Conservation (phyloP, 257 asterid species). For the Galeopsis tetrahit region DNA sequence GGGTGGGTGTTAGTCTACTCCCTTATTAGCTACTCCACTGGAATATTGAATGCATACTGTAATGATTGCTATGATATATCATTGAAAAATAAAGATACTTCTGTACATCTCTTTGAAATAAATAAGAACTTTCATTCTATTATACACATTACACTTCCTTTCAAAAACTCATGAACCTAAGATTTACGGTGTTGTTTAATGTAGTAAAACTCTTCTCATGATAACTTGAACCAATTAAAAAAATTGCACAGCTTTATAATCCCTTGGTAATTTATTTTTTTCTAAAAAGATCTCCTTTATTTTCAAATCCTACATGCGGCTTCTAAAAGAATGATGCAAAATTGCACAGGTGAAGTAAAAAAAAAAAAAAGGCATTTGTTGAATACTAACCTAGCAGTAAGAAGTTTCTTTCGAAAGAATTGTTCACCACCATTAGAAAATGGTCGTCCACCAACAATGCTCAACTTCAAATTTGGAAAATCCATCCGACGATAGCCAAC, state of each 20-base stretch:
- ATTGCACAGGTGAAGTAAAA: background rate
- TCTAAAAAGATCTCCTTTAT: background rate
- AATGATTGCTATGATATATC: slow-evolving; percentile 3
- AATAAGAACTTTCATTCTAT: background rate
- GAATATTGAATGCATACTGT: background rate
- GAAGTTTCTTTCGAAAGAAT: slow-evolving; percentile 65
- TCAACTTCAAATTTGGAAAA: slow-evolving; percentile 65
- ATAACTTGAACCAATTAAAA: background rate
- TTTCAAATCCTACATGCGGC: background rate
- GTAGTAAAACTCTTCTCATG: background rate
- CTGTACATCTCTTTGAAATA: background rate
- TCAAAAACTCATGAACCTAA: background rate
- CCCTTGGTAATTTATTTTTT: background rate
- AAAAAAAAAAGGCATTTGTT: slow-evolving; percentile 1
- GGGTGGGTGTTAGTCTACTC: background rate
- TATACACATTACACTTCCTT: background rate
- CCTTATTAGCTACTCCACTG: background rate
- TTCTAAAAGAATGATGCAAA: slow-evolving; percentile 18
- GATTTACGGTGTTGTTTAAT: background rate
- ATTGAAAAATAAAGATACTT: slow-evolving; percentile 19
- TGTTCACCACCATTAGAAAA: slow-evolving; percentile 84
- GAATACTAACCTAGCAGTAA: slow-evolving; percentile 64
- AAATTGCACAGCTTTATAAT: background rate
- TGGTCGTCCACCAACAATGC: slow-evolving; percentile 95
- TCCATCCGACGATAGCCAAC: slow-evolving; percentile 80